Base-by-base conservation (phyloP, 352 stramenopile species). In the Pythium plurisporium region DNA sequence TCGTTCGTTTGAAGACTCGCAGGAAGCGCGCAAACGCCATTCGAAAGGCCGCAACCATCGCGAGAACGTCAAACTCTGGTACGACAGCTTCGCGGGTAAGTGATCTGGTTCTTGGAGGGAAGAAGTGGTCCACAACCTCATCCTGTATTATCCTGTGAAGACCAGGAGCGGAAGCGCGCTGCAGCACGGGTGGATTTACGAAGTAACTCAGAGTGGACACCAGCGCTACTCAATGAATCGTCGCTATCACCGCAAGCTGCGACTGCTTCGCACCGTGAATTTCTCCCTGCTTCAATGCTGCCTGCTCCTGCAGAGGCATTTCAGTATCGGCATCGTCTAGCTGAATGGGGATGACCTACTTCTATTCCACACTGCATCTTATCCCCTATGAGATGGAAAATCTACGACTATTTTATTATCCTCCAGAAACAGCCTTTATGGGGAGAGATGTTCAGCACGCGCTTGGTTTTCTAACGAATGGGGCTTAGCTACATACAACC, bases 1-100 rank as follows among this genome's bases (percentile, higher is more conserved):
- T 61, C 89, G 91, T 65, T 70, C 70, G 40, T 92, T 89, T 62
- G 80, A 89, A 40, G 80, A 94, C 66, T 87, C 82, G 41, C 69
- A 82, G 41, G 82, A 91, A 22, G 72, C 82, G 42, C 73, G 84
- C 23, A 72, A 73, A 40, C 73, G 81, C 46, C 84, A 94, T 58
- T 74, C 74, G 31, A 70, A 62, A 9, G 84, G 84, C 0, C 80
- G 84, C 49, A 85, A 79, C 52, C 84, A 94, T 63, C 87, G 83
- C 52, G 54, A 71, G 19, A 94, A 94, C 62, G 84, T 94, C 40
- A 90, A 92, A 53, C 72, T 90, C 44, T 94, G 79, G 79, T 92
- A 87, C 70, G 82, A 87, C 61, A 87, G 80, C 64, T 82, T 91
- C 52, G 59, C 65, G 72, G 82, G 79, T 89, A 70, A 12, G 71